A percentile compares a stretch with the other conserved stretches of the same genome.
phyloP scores from a whole-genome alignment of 306 rosid species.

The Quercus suber region DNA sequence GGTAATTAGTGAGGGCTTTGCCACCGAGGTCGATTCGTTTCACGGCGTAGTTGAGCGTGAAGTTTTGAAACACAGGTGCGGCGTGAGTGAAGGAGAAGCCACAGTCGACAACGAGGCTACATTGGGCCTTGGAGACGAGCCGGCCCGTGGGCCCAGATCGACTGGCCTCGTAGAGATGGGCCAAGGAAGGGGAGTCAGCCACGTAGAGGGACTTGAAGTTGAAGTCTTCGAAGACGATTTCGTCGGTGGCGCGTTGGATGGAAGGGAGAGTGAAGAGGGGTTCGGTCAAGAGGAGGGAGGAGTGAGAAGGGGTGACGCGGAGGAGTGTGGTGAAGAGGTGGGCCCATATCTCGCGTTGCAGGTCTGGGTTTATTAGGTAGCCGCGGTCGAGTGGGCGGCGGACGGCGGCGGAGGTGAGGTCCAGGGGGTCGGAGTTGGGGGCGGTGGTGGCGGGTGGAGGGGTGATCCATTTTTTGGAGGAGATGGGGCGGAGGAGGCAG shows the following conservation, averaged over 20 bases:
- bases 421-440: constrained; percentile 29
- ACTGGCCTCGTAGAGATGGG: constrained; percentile 78
- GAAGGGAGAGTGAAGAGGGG: constrained; percentile 89
- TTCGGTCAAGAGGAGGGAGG: constrained; percentile 80
- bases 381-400: constrained; percentile 95
- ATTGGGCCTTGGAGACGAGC: constrained; percentile 66
- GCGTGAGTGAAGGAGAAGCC: constrained; percentile 94
- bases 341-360: constrained; percentile 93
- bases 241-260: constrained; percentile 73
- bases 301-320: constrained; percentile 52
- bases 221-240: constrained; percentile 89
- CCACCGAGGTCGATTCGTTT: constrained; percentile 89
- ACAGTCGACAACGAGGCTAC: constrained; percentile 88
- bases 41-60: constrained; percentile 65
- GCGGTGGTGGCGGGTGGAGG: constrained; percentile 43
- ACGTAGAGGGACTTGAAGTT: constrained; percentile 64
- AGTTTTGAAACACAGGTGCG: constrained; percentile 84
- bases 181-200: constrained; percentile 70
- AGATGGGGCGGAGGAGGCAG: constrained; percentile 63
- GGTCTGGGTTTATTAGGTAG: constrained; percentile 83
- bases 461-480: constrained; percentile 85
- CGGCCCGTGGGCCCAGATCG: constrained; percentile 44
- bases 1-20: constrained; percentile 81
- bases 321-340: constrained; percentile 72
- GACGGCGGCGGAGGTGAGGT: constrained; percentile 88